Base-by-base conservation (phyloP, 495 filamentous ascomycete species). In the Aspergillus heteromorphus region DNA sequence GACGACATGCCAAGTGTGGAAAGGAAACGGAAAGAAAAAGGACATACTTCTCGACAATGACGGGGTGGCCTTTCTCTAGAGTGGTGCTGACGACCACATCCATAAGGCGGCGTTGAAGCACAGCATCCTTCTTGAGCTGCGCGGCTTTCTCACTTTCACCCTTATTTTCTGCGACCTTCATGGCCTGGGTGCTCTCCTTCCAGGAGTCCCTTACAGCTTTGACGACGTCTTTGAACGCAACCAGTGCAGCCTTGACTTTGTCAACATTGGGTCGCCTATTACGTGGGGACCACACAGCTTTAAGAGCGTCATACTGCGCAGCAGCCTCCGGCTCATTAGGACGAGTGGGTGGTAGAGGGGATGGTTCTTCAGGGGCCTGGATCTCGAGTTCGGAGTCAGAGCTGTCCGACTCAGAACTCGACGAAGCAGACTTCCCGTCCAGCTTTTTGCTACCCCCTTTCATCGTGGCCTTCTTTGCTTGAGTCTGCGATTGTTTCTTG, bases 11-110 rank as follows among this genome's bases (percentile, higher is more conserved):
- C 51, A 54, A 47, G 52, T 53, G 52, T 41, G 47, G 27, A 53
- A 57, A 54, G 43, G 21, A 48, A 27, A 51, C 47, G 45, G 53
- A 52, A 62, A 58, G 56, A 49, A 57, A 61, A 45, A 48, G 51
- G 14, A 77, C 81, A 68, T 83, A 84, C 81, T 84, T 81, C 60
- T 84, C 78, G 54, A 91, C 65, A 49, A 89, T 83, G 21, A 78
- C 74, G 19, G 76, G 76, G 61, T 90, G 85, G 14, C 84, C 86
- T 62, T 77, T 75, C 23, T 81, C 75, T 49, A 86, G 51, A 16
- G 83, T 78, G 45, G 84, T 70, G 45, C 68, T 74, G 29, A 87
- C 73, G n/a, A 84, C 84, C 25, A 72, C 65, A 49, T 86, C 76
- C 59, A 88, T 73, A 30, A 80, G 73, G 47, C 78, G 77, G 19